Percentiles rank a stretch among this genome's conserved stretches.
Conservation (phyloP, 176 grass and related monocot species). For the Zizania latifolia region DNA sequence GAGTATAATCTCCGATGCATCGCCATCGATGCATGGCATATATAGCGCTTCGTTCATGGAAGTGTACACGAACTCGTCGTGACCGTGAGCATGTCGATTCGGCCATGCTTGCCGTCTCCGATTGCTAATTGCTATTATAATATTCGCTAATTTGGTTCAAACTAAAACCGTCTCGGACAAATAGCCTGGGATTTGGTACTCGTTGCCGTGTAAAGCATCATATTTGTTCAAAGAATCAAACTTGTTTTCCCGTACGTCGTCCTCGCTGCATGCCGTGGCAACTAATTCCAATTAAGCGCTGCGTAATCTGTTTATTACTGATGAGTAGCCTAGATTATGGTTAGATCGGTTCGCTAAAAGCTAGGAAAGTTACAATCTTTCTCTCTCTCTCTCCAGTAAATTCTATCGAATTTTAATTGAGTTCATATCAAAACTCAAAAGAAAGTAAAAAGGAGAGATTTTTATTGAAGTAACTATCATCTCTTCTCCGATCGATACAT, state of each 20-base stretch:
- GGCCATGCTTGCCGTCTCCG: background rate
- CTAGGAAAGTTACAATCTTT: background rate
- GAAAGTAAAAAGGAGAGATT: background rate
- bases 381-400: background rate
- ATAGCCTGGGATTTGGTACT: no score
- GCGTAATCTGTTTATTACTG: no score
- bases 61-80: background rate
- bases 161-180: background rate
- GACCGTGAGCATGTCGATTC: background rate
- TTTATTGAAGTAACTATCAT: background rate
- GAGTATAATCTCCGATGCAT: no score
- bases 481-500: background rate
- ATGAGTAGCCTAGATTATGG: no score
- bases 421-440: background rate
- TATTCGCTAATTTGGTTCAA: background rate
- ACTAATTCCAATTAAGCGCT: no score
- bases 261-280: no score
- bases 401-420: slow-evolving; percentile 7
- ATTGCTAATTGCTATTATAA: no score
- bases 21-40: background rate
- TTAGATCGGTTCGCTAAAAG: background rate
- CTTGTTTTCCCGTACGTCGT: no score
- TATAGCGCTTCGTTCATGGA: background rate
- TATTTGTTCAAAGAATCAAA: no score
- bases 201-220: no score